A percentile compares a stretch with the other conserved stretches of the same genome.
These are phyloP conservation scores for Pleurozium schreberi DNA, from an alignment of 225 moss, liverwort and hornwort species.

Conservation along the genomic window DNA sequence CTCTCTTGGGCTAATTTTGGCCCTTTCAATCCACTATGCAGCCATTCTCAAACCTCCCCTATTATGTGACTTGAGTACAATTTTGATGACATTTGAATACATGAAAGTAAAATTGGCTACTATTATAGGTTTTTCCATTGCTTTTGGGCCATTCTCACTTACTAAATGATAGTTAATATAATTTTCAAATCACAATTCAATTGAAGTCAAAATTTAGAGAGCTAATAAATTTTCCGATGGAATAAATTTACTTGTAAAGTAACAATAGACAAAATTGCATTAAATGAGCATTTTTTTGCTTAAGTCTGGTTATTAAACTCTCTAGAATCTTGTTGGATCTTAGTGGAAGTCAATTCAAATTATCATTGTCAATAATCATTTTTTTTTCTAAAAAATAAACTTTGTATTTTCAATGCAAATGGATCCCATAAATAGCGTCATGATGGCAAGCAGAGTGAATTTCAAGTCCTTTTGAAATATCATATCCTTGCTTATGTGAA, in stretches of 20 bases:
- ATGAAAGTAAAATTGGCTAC: not conserved
- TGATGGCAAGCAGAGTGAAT: accelerated
- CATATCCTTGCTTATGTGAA: too few relatives aligned
- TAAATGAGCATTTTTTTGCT: too few relatives aligned
- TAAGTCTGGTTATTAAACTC: not conserved
- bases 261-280: accelerated
- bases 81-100: not conserved
- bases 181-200: not conserved
- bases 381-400: accelerated
- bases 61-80: not conserved
- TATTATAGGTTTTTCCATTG: not conserved
- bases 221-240: too few relatives aligned
- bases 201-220: not conserved
- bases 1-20: too few relatives aligned
- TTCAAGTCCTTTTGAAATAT: too few relatives aligned
- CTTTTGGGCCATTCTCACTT: accelerated
- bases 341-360: not conserved
- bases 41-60: not conserved
- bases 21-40: not conserved
- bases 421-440: accelerated
- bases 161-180: not conserved
- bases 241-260: too few relatives aligned
- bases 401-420: accelerated
- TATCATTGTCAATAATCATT: accelerated
- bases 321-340: not conserved